Conservation (phyloP, 371 early-diverging fungal species). For the Mortierella sp. region DNA sequence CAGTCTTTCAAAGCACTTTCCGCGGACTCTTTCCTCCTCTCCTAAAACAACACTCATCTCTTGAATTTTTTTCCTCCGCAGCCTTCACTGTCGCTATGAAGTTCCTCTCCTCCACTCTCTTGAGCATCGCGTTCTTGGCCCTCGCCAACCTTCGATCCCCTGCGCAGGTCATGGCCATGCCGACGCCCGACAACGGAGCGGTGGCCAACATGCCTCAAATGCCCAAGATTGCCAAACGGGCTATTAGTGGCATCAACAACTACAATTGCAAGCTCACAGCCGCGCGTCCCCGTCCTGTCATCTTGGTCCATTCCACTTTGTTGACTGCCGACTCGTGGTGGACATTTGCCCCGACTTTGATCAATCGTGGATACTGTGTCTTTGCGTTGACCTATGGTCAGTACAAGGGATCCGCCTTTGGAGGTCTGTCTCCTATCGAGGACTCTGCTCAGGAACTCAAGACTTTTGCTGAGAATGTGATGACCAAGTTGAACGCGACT, state of each 20-base stretch:
- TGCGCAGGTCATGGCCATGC: too few relatives aligned
- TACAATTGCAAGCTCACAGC: constrained; percentile 1
- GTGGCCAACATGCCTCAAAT: too few relatives aligned
- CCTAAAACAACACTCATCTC: too few relatives aligned
- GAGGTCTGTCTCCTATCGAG: not conserved
- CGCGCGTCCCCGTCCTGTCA: not conserved
- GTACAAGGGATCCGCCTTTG: not conserved
- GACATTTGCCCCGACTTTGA: not conserved
- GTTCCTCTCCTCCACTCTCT: too few relatives aligned
- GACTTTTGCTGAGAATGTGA: not conserved
- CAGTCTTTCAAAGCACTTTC: too few relatives aligned
- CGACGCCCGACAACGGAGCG: too few relatives aligned
- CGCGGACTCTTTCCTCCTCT: too few relatives aligned
- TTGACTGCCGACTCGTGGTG: not conserved
- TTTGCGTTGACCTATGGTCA: constrained; percentile 1
- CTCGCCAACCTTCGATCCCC: too few relatives aligned
- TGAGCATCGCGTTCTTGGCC: too few relatives aligned
- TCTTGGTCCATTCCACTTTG: not conserved
- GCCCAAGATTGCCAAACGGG: not conserved
- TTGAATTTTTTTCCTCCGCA: too few relatives aligned
- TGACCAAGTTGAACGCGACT: not conserved
- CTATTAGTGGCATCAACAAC: not conserved
- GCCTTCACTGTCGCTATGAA: too few relatives aligned
- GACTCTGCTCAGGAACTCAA: not conserved
- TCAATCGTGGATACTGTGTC: not conserved